Conservation (phyloP, 305 asterid genomes). For the Salvia sclarea region DNA sequence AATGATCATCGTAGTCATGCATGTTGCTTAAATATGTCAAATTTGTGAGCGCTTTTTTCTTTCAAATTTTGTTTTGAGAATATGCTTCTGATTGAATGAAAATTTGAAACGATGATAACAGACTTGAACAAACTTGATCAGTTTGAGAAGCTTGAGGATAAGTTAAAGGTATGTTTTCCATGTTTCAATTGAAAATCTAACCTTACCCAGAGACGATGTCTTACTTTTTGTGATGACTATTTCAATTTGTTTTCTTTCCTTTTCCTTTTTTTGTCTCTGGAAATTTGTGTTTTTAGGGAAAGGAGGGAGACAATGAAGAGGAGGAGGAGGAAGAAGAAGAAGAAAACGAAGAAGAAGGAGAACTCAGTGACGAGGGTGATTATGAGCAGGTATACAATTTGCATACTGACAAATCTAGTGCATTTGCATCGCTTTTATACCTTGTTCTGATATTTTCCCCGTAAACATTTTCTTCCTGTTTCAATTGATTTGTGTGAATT, state of each 20-base stretch:
- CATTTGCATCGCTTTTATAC: neutral
- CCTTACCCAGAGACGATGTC: too few species aligned
- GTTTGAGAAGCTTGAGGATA: conserved; percentile 57
- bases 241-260: neutral
- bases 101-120: conserved; percentile 31
- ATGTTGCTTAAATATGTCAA: too few species aligned
- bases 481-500: neutral
- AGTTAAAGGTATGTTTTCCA: conserved; percentile 40
- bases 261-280: neutral
- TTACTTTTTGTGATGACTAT: neutral
- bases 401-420: neutral
- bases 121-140: conserved; percentile 50
- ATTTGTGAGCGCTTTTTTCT: too few species aligned
- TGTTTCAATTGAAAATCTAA: neutral
- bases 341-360: conserved; percentile 49
- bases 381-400: conserved; percentile 51
- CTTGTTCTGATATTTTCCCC: neutral
- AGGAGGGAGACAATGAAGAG: conserved; percentile 44
- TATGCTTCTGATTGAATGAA: neutral
- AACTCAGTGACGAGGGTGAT: conserved; percentile 52
- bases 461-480: neutral
- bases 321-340: conserved; percentile 61
- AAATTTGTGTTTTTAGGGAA: conserved; percentile 41
- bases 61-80: too few species aligned
- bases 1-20: neutral